Evolutionary conservation across 371 early-diverging fungal genomes (phyloP), one percentile per base, ranked within the genome.

Genomic region (Lichtheimia hyalospora): DNA sequence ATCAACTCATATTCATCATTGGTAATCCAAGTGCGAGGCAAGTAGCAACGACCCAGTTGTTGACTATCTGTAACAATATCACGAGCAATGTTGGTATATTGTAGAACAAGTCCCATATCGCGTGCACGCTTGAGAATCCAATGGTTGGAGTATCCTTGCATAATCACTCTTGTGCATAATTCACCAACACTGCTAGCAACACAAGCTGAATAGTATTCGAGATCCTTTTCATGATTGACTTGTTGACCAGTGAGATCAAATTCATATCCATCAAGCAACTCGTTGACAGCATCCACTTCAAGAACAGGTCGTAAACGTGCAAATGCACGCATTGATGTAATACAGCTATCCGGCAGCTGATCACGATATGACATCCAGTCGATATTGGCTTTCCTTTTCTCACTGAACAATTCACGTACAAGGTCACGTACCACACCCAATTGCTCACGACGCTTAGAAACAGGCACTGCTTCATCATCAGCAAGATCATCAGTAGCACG

Each of bases 101-200:
- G 88, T 21, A 88, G 58, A 7, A 80, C 83, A 10, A 77, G 66
- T 0, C 88, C 88, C 84, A 86, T 83, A 34, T 81, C 81, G 34
- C 84, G 60, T 14, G 87, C 85, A 23, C 70, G 67, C 0, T 60
- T 57, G 0, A 80, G 57, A 15, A 67, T 64, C 67, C 79, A 71
- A 1, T 62, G 25, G 46, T 59, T 53, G 49, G 46, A 27, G 15
- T 52, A 7, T 39, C 24, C 23, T 13, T 52, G 15, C 18, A 71
- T 58, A 14, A 75, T 61, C 24, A 83, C 58, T 40, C 67, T 79
- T 0, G 78, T 78, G 44, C 74, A 79, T 68, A 72, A 76, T 56
- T 84, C 84, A 42, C 86, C 88, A 12, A 88, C 84, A 49, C 84
- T 83, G 46, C 81, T 76, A 12, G 88, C 88, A 13, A 84, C 88